phyloP scores from a whole-genome alignment of 2,329 filamentous ascomycete genomes.

The Claviceps monticola region DNA sequence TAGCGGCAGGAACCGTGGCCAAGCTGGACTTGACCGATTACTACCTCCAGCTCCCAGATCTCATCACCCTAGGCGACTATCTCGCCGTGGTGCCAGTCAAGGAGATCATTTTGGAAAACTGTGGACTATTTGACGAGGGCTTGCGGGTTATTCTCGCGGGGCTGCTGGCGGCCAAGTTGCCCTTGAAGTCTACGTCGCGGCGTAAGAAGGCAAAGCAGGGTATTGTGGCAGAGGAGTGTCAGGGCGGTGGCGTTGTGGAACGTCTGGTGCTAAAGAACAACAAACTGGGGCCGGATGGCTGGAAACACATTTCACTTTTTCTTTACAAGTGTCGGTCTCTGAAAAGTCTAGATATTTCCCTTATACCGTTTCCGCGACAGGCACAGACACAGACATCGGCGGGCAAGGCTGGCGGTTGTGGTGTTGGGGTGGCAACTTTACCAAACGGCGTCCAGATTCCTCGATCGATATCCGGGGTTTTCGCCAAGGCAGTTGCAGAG shows the following conservation, averaged over 20 bases:
- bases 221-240: slow-evolving; percentile 25
- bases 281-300: slow-evolving; percentile 74
- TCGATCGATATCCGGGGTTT: slow-evolving; percentile 38
- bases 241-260: slow-evolving; percentile 61
- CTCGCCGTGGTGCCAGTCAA: slow-evolving; percentile 84
- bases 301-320: slow-evolving; percentile 83
- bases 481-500: slow-evolving; percentile 63
- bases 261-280: slow-evolving; percentile 85
- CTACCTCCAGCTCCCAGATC: slow-evolving; percentile 67
- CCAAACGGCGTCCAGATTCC: slow-evolving; percentile 21
- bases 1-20: slow-evolving; percentile 60
- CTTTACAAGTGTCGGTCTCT: slow-evolving; percentile 80
- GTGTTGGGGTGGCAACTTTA: slow-evolving; percentile 6
- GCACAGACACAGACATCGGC: slow-evolving; percentile 17
- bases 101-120: slow-evolving; percentile 76
- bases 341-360: slow-evolving; percentile 74
- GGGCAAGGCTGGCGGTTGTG: slow-evolving; percentile 14
- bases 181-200: slow-evolving; percentile 30
- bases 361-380: slow-evolving; percentile 58
- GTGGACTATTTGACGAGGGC: slow-evolving; percentile 74
- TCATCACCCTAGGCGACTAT: slow-evolving; percentile 83
- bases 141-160: slow-evolving; percentile 77
- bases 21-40: slow-evolving; percentile 78
- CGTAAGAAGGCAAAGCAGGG: slow-evolving; percentile 30
- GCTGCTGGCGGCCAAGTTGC: slow-evolving; percentile 63